Evolutionary conservation across 331 rosid genomes (phyloP), one percentile per base, ranked within the genome.

Genomic region (Rhamnella rubrinervis): DNA sequence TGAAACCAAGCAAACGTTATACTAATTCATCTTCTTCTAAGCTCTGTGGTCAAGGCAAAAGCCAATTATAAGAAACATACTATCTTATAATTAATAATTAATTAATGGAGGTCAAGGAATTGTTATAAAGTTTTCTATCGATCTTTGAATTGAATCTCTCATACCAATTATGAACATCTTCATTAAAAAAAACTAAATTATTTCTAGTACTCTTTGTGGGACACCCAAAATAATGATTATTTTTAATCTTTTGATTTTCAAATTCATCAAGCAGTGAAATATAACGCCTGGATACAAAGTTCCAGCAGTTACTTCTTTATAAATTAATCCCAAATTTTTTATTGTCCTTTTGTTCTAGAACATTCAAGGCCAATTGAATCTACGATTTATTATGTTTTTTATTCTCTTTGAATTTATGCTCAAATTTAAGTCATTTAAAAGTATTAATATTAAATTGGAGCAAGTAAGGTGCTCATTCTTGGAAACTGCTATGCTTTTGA

Each of bases 261-360:
- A 40, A 40, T 14, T 65, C 39, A 25, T 14, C 17, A 6, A 0
- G 47, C 59, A 25, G 10, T 23, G 70, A 66, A 55, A 31, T 66
- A 8, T 16, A 66, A 51, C 41, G 70, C 31, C 47, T 51, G 53
- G 59, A 66, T 66, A 56, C 60, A 51, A 51, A 28, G 70, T 7
- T 66, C 47, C 47, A 40, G 2, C 13, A 8, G 47, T 28, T 28
- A n/a, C 10, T 6, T 51, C 18, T 51, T 18, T 51, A 51, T 51
- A 18, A 51, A 16, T 51, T 14, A 51, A 51, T 51, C 18, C 18
- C 19, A 14, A 51, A 51, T 9, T 5, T 5, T 16, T 47, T 17
- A 4, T 5, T 1, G 26, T 18, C 26, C 9, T 2, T 47, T 2
- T 61, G 50, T 39, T 61, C 21, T 65, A 47, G 55, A 21, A 10